Conservation (phyloP, 495 filamentous ascomycete species). For the Aspergillus mulundensis region DNA sequence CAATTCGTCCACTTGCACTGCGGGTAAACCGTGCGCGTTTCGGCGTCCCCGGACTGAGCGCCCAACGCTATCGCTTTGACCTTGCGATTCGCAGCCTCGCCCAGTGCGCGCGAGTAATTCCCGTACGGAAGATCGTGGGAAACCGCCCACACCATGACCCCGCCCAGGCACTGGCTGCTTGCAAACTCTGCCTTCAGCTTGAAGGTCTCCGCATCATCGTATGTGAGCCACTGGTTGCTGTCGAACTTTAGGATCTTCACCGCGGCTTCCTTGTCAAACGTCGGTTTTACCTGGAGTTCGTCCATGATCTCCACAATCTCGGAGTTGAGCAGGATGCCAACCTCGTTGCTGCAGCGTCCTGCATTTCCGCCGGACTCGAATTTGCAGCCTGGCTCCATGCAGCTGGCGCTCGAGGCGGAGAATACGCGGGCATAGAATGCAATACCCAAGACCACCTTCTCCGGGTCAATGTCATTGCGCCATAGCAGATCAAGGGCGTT, state of each 20-base stretch:
- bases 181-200: neutral
- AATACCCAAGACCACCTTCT: constrained; percentile 33
- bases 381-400: neutral
- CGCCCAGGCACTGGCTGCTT: neutral
- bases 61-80: neutral
- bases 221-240: neutral
- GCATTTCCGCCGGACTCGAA: neutral
- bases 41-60: neutral
- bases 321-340: neutral
- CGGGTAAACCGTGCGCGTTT: neutral
- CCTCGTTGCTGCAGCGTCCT: neutral
- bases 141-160: neutral
- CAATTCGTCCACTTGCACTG: neutral
- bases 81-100: neutral
- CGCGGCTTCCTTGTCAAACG: neutral
- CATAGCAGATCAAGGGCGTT: constrained; percentile 29
- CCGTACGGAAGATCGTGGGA: neutral
- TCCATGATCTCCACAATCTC: neutral
- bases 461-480: constrained; percentile 28
- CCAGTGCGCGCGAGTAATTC: neutral
- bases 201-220: neutral
- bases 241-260: neutral
- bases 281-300: neutral
- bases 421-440: constrained; percentile 33
- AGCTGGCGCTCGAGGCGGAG: neutral